These are phyloP conservation scores for Cryptococcus depauperatus DNA, from an alignment of 1,284 basidiomycete genomes.

Conservation along the genomic window DNA sequence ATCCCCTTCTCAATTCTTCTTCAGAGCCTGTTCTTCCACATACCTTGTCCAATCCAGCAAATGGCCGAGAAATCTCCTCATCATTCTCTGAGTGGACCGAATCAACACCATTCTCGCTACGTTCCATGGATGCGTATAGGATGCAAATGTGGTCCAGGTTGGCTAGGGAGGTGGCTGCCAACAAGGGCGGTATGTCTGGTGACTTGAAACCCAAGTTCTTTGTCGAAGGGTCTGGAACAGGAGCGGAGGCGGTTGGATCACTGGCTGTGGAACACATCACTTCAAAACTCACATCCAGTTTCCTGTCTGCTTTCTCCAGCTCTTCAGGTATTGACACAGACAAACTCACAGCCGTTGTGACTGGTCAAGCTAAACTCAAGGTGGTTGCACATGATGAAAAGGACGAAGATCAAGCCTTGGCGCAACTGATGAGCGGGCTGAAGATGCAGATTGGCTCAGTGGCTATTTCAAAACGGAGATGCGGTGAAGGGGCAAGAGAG, in stretches of 20 bases:
- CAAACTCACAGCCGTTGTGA: constrained; percentile 46
- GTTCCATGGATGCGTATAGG: constrained; percentile 69
- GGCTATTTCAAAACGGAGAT: constrained; percentile 4
- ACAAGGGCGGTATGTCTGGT: constrained; percentile 32
- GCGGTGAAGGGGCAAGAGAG: constrained; percentile 17
- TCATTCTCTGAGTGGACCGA: constrained; percentile 57
- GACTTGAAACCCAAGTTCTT: constrained; percentile 44
- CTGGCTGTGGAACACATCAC: constrained; percentile 42
- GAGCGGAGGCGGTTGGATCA: constrained; percentile 12
- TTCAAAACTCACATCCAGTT: constrained; percentile 40
- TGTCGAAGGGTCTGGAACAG: constrained; percentile 18
- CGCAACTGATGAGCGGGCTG: constrained; percentile 24
- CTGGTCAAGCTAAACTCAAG: constrained; percentile 40
- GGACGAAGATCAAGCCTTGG: constrained; percentile 9
- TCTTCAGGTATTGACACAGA: constrained; percentile 34
- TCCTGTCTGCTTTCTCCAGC: constrained; percentile 45
- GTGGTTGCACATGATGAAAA: constrained; percentile 30
- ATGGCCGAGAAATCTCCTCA: constrained; percentile 52
- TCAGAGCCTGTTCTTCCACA: constrained; percentile 3
- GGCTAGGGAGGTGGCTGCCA: constrained; percentile 49
- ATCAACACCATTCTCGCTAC: constrained; percentile 68
- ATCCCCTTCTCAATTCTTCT: constrained; percentile 58
- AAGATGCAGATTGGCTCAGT: constrained; percentile 23
- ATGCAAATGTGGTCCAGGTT: constrained; percentile 83
- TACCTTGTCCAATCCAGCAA: constrained; percentile 26